phyloP scores from a whole-genome alignment of 495 filamentous ascomycete species.

The Neurospora sp. region DNA sequence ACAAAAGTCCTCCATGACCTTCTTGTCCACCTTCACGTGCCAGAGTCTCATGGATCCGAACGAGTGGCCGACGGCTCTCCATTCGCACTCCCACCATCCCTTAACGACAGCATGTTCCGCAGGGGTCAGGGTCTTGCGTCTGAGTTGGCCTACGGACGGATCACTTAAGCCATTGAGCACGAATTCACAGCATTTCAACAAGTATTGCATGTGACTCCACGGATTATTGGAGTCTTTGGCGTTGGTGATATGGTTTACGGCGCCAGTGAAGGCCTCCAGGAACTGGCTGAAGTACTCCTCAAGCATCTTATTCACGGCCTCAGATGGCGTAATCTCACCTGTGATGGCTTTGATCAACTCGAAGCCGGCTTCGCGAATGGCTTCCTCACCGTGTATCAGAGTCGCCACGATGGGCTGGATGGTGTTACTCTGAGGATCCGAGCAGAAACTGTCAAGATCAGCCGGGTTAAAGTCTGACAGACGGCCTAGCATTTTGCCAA shows the following conservation, averaged over 20 bases:
- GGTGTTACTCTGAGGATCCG: slow-evolving; percentile 44
- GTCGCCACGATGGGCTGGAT: slow-evolving; percentile 55
- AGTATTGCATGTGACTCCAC: slow-evolving; percentile 55
- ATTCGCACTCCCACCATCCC: slow-evolving; percentile 72
- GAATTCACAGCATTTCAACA: slow-evolving; percentile 64
- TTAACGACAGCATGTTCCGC: slow-evolving; percentile 53
- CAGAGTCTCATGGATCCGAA: slow-evolving; percentile 75
- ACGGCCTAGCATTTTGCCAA: slow-evolving; percentile 63
- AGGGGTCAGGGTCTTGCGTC: slow-evolving; percentile 48
- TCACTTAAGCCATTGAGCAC: slow-evolving; percentile 78
- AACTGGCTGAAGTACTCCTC: slow-evolving; percentile 43
- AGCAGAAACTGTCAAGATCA: slow-evolving; percentile 54
- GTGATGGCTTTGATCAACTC: slow-evolving; percentile 74
- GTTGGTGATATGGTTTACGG: slow-evolving; percentile 37
- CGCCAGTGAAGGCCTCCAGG: slow-evolving; percentile 25
- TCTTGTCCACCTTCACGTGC: slow-evolving; percentile 58
- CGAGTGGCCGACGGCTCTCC: slow-evolving; percentile 68
- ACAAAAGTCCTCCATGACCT: slow-evolving; percentile 78
- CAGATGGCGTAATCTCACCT: slow-evolving; percentile 54
- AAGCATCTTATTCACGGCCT: slow-evolving; percentile 64
- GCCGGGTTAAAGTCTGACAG: slow-evolving; percentile 60
- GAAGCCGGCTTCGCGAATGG: slow-evolving; percentile 62
- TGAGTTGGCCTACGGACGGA: slow-evolving; percentile 65
- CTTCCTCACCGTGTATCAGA: slow-evolving; percentile 55
- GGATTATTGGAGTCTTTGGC: slow-evolving; percentile 43